These are phyloP conservation scores for Ogataea chonburiensis DNA, from an alignment of 805 yeast genomes.

Conservation along the genomic window DNA sequence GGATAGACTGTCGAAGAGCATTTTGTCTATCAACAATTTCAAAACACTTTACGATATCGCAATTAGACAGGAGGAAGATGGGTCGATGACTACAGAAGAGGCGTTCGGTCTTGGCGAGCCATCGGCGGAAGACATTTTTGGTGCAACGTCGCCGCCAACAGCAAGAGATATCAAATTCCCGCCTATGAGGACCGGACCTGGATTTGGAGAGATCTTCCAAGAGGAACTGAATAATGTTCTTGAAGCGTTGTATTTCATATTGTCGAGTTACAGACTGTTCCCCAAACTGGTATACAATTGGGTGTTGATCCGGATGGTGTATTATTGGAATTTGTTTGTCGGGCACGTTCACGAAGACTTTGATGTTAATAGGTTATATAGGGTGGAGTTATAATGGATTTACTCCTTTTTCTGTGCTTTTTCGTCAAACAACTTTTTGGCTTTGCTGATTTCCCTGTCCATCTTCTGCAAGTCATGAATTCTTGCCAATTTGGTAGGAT, in stretches of 20 bases:
- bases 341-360: constrained; percentile 49
- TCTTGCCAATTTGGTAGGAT: constrained; percentile 66
- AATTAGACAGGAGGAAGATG: constrained; percentile 28
- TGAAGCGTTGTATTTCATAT: constrained; percentile 63
- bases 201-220: constrained; percentile 43
- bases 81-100: constrained; percentile 12
- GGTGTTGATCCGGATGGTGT: constrained; percentile 46
- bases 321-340: constrained; percentile 72
- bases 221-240: constrained; percentile 51
- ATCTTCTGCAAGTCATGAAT: constrained; percentile 60
- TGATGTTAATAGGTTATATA: constrained; percentile 32
- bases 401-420: constrained; percentile 27
- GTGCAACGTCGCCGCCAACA: constrained; percentile 14
- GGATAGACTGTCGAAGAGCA: constrained; percentile 85
- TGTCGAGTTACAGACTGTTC: constrained; percentile 62
- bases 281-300: constrained; percentile 62
- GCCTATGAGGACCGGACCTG: constrained; percentile 14
- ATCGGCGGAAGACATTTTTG: constrained; percentile 56
- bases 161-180: constrained; percentile 28
- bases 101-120: constrained; percentile 3
- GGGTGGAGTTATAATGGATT: constrained; percentile 22
- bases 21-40: constrained; percentile 72
- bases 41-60: constrained; percentile 49
- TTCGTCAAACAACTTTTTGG: constrained; percentile 65
- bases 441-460: constrained; percentile 61